phyloP scores from a whole-genome alignment of 176 grass and related monocot species.

The Ananas comosus region DNA sequence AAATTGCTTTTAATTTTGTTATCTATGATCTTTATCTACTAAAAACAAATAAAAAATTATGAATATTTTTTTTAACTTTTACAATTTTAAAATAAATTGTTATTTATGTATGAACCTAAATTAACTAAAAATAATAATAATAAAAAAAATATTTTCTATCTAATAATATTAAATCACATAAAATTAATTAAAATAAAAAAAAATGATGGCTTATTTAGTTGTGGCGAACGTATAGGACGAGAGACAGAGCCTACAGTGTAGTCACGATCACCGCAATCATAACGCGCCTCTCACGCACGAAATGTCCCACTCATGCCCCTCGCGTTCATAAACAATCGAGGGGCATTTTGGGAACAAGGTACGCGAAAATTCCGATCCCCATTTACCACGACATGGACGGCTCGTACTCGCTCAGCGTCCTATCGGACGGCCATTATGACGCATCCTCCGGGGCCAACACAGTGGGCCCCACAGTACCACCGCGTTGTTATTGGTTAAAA shows the following conservation, averaged over 20 bases:
- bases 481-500: neutral
- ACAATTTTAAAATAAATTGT: constrained; percentile 9
- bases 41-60: too few relatives aligned
- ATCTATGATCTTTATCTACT: too few relatives aligned
- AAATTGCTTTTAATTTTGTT: too few relatives aligned
- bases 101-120: constrained; percentile 5
- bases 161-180: neutral
- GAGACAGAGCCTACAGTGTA: neutral
- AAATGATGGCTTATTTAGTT: neutral
- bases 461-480: neutral
- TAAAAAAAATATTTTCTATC: neutral
- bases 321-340: neutral
- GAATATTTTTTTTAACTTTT: neutral
- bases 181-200: neutral
- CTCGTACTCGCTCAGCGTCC: neutral
- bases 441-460: neutral
- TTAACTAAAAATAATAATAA: neutral
- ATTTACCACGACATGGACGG: constrained; percentile 26
- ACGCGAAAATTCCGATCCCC: neutral
- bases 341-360: too few relatives aligned
- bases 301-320: neutral
- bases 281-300: neutral
- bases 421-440: constrained; percentile 25
- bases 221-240: neutral
- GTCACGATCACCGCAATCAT: neutral